Conservation (phyloP, 2,329 filamentous ascomycete genomes). For the Botryosphaeria dothidea region DNA sequence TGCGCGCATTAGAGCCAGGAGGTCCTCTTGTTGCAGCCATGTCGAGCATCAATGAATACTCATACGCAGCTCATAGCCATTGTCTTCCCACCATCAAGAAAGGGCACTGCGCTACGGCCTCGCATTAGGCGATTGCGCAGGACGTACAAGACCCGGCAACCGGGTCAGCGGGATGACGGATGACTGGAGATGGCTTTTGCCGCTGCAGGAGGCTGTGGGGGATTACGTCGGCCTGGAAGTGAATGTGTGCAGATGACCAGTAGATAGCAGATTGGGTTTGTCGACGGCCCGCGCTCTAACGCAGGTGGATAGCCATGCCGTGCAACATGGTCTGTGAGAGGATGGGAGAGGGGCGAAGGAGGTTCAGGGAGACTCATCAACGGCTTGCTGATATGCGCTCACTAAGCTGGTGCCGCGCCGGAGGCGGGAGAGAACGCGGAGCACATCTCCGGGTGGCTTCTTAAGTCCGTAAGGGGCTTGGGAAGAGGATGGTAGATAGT, state of each 20-base stretch:
- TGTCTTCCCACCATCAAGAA: background rate
- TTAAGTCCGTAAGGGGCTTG: background rate
- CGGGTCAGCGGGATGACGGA: background rate
- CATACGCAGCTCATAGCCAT: background rate
- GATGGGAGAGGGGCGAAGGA: background rate
- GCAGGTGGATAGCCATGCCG: background rate
- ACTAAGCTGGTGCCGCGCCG: background rate
- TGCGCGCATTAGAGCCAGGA: background rate
- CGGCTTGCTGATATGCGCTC: background rate
- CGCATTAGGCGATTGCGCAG: background rate
- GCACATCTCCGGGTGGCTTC: background rate
- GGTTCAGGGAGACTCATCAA: background rate
- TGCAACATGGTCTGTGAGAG: background rate
- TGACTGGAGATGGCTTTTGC: conserved; percentile 10
- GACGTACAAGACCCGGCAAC: background rate
- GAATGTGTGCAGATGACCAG: conserved; percentile 1
- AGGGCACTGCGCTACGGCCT: background rate
- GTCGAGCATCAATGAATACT: background rate
- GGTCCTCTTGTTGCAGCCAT: background rate
- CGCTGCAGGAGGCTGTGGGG: conserved; percentile 9
- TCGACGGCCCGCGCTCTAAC: background rate
- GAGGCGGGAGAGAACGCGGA: background rate
- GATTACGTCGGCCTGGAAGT: conserved; percentile 4
- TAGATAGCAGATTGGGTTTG: background rate
- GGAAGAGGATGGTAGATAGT: background rate